Conservation (phyloP, 805 yeast species). For the Metschnikowia proteae region DNA sequence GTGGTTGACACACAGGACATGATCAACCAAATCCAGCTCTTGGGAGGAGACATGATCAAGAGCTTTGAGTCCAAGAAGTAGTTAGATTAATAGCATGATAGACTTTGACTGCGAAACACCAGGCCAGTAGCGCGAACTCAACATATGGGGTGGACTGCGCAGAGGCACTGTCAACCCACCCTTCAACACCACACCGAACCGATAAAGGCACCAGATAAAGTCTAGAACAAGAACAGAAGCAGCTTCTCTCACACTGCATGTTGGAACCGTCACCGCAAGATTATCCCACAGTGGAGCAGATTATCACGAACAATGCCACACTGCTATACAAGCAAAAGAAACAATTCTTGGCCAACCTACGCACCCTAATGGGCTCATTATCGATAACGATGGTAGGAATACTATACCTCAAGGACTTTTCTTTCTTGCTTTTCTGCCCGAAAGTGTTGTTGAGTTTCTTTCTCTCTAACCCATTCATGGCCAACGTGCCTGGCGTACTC, state of each 20-base stretch:
- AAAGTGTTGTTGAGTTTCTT: conserved; percentile 28
- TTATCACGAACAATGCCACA: conserved; percentile 37
- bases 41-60: conserved; percentile 62
- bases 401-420: conserved; percentile 40
- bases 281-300: conserved; percentile 38
- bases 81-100: conserved; percentile 5
- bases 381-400: conserved; percentile 37
- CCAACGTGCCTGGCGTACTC: conserved; percentile 9
- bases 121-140: not conserved
- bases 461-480: conserved; percentile 28
- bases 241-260: not conserved
- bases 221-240: not conserved
- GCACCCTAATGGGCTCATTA: conserved; percentile 29
- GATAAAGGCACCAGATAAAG: not conserved
- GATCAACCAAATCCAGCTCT: conserved; percentile 62
- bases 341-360: conserved; percentile 35
- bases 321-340: conserved; percentile 42
- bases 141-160: not conserved
- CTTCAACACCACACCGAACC: not conserved
- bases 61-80: conserved; percentile 34
- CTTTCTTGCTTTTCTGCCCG: conserved; percentile 28
- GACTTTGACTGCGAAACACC: not conserved
- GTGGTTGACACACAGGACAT: conserved; percentile 67
- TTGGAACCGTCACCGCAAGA: not conserved
- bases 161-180: not conserved